Percentiles rank a stretch among this genome's conserved stretches.
Evolutionary conservation across 768 basidiomycete species (phyloP).

Genomic region (Auriscalpium microsporum): DNA sequence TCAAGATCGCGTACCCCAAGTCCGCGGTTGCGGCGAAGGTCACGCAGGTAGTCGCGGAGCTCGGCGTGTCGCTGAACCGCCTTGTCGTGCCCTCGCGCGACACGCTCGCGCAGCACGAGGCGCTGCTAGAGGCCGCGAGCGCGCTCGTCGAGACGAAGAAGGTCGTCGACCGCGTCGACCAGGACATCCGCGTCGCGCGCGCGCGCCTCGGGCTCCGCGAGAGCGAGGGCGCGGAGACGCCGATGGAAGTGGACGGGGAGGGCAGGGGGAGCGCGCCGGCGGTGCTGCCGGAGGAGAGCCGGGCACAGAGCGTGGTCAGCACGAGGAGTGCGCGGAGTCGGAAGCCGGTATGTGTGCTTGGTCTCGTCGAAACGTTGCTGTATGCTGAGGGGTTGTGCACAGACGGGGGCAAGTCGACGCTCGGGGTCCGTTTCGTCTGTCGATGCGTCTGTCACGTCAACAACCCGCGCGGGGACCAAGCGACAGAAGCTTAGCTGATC

Average conservation of each 20-base stretch:
- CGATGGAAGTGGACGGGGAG: slow-evolving; percentile 27
- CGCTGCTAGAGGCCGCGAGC: slow-evolving; percentile 60
- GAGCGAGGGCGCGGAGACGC: slow-evolving; percentile 28
- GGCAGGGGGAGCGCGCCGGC: slow-evolving; percentile 32
- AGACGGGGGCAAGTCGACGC: slow-evolving; percentile 32
- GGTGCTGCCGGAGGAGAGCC: slow-evolving; percentile 46
- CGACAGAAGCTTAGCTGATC: slow-evolving; percentile 14
- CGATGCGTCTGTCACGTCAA: slow-evolving; percentile 37
- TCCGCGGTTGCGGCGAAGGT: slow-evolving; percentile 67
- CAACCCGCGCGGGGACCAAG: slow-evolving; percentile 15
- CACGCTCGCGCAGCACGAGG: slow-evolving; percentile 67
- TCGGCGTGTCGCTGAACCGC: slow-evolving; percentile 61
- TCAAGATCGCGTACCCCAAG: slow-evolving; percentile 77
- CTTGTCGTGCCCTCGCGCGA: slow-evolving; percentile 93
- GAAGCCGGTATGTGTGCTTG: slow-evolving; percentile 43
- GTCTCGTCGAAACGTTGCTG: slow-evolving; percentile 1
- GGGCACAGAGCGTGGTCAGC: slow-evolving; percentile 54
- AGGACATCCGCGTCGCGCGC: slow-evolving; percentile 70
- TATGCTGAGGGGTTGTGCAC: slow-evolving; percentile 21
- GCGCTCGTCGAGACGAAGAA: slow-evolving; percentile 86
- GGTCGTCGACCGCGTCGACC: slow-evolving; percentile 75
- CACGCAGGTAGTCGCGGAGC: slow-evolving; percentile 64
- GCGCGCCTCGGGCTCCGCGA: slow-evolving; percentile 48
- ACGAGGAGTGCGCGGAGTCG: slow-evolving; percentile 35
- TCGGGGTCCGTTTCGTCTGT: slow-evolving; percentile 72